phyloP scores from a whole-genome alignment of 2,329 filamentous ascomycete genomes.

The Diplodia scrobiculata region DNA sequence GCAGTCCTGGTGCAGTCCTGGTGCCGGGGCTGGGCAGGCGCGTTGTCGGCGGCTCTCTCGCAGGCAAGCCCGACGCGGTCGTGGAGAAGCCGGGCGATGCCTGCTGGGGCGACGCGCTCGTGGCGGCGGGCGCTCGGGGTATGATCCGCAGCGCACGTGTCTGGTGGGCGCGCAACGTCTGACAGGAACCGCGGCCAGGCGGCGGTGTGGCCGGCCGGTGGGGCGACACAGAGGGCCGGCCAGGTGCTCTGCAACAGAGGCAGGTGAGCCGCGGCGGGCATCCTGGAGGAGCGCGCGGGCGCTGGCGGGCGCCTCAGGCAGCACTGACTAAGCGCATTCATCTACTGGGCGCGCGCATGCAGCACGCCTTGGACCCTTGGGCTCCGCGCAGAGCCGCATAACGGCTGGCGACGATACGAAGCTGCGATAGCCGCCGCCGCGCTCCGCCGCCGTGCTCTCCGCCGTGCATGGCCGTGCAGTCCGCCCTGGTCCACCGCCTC shows the following conservation, averaged over 20 bases:
- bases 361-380: constrained; percentile 27
- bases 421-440: constrained; percentile 3
- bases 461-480: neutral
- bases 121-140: constrained; percentile 26
- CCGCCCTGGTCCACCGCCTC: neutral
- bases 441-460: constrained; percentile 1
- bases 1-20: too few relatives aligned
- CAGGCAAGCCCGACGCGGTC: constrained; percentile 23
- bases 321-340: neutral
- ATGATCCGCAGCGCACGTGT: constrained; percentile 30
- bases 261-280: constrained; percentile 24
- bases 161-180: constrained; percentile 19
- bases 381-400: constrained; percentile 20
- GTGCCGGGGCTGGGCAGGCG: too few relatives aligned
- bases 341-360: neutral
- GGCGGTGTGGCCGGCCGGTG: constrained; percentile 24
- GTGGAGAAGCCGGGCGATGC: constrained; percentile 27
- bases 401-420: neutral
- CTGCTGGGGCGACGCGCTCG: constrained; percentile 23
- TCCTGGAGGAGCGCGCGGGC: constrained; percentile 14
- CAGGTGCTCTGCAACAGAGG: neutral
- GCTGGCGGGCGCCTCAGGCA: neutral
- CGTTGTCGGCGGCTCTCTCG: constrained; percentile 9
- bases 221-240: constrained; percentile 21
- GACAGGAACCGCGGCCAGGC: constrained; percentile 6